Base-by-base conservation (phyloP, 495 filamentous ascomycete genomes). In the Neurospora sp. region DNA sequence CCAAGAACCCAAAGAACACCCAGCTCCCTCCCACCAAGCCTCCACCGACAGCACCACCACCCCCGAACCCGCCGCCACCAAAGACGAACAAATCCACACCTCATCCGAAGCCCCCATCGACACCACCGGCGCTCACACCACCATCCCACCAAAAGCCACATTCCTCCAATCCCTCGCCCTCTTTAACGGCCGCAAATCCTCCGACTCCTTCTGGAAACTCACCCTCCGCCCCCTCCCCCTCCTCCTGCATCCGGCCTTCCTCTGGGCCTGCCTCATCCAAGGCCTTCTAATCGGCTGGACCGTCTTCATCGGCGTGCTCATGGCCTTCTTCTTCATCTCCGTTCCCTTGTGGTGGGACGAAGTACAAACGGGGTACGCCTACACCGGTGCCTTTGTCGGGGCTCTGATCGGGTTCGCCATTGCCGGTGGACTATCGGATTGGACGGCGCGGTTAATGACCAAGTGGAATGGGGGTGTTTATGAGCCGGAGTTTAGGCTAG, bases 221-320 rank as follows among this genome's bases (percentile, higher is more conserved):
- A 79, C 93, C 77, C 77, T 93, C 82, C 84, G 93, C 78, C 85
- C 87, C 74, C 78, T 90, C 77, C 83, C 92, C 73, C 81, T 91
- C 75, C 79, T 93, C 76, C 79, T 92, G 19, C 94, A 98, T 75
- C 94, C 94, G 0, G 92, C 92, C 45, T 91, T 98, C 71, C 78
- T 97, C 40, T 98, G 93, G 93, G 93, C 92, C 11, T 94, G 92
- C 79, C 84, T 98, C 3, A 97, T 93, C 62, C 94, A 98, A 86
- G 94, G 94, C 15, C 88, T 92, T 2, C 86, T 97, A 73, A 96
- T 98, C 74, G 94, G 94, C 73, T 98, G 94, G 94, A 94, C 93
- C 5, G 94, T 97, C 9, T 91, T 98, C 78, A 96, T 98, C 71
- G 94, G 94, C 69, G 92, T 97, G 36, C 89, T 96, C 71, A 82